Evolutionary conservation across 192 early-diverging fungal genomes (phyloP).

Genomic region (Mortierella antarctica): DNA sequence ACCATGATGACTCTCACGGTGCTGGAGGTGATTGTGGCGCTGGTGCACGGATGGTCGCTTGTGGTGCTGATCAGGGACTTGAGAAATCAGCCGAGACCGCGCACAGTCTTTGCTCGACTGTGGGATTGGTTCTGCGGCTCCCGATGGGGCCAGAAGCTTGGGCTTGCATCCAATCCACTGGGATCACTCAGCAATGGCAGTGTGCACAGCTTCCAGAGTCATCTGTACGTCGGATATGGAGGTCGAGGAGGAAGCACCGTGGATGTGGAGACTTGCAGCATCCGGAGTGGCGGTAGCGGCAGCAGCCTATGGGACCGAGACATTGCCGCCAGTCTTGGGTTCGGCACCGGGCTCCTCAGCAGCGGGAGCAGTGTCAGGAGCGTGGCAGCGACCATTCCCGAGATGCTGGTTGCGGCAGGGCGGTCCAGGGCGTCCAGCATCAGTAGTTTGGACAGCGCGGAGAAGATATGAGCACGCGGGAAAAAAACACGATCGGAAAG

Average conservation of each 20-base stretch:
- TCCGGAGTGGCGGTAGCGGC: no score
- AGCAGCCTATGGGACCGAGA: conserved; percentile 21
- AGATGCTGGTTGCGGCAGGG: conserved; percentile 13
- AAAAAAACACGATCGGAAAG: background rate
- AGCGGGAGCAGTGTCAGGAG: conserved; percentile 35
- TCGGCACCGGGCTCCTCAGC: conserved; percentile 13
- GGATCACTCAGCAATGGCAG: background rate
- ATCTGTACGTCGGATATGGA: background rate
- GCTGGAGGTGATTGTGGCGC: conserved; percentile 26
- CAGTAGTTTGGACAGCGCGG: conserved; percentile 18
- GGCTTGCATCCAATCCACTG: background rate
- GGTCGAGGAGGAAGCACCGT: background rate
- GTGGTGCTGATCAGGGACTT: conserved; percentile 43
- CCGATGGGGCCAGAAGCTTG: conserved; percentile 5
- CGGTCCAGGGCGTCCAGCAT: conserved; percentile 36
- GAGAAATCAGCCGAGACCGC: conserved; percentile 25
- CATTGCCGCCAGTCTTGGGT: conserved; percentile 13
- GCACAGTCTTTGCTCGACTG: conserved; percentile 11
- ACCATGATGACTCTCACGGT: conserved; percentile 14
- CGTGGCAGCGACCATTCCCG: conserved; percentile 10
- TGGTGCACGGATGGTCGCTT: conserved; percentile 47
- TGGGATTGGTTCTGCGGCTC: conserved; percentile 34
- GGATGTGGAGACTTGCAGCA: background rate
- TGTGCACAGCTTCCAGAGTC: background rate
- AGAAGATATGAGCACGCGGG: conserved; percentile 9